Evolutionary conservation across 2,329 filamentous ascomycete genomes (phyloP), one percentile per base, ranked within the genome.

Genomic region (Lecanicillium sp.): DNA sequence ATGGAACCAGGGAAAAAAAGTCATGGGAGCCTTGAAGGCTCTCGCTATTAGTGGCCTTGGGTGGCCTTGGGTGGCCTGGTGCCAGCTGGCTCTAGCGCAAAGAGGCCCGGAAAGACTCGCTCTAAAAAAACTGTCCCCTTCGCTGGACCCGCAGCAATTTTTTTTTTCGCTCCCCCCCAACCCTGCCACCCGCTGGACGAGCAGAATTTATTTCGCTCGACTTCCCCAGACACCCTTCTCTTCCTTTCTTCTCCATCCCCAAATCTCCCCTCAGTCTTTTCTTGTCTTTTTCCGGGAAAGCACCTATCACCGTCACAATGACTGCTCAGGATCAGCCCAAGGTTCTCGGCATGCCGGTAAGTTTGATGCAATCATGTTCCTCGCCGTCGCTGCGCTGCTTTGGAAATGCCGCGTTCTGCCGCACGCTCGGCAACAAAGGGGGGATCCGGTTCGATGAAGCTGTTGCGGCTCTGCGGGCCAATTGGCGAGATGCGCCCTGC

Each of bases 311-410:
- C 63, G 66, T 64, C 70, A 78, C 66, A 62, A 81, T 81, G 77
- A 71, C 76, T 67, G 57, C 64, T 60, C 69, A 71, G 62, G 69
- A 78, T 56, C 70, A 78, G 63, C 69, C 73, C 58, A 77, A 72
- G 67, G 73, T 84, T 62, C 62, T 83, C 75, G 81, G 81, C 77
- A 83, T 84, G 77, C 78, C 78, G 68, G 80, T 84, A 75, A 76
- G 78, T 75, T 27, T 20, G n/a, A n/a, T 20, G 41, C 27, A 50
- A 42, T 44, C 32, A 47, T 37, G 51, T 50, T 39, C 52, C 42
- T 43, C 42, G 42, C 54, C 39, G 35, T 15, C 36, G 24, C 36
- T 21, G 45, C 39, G 4, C 27, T 19, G 26, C 24, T 14, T 41
- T 41, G 57, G 54, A 61, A 60, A 60, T 61, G 55, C 56, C 62